These are phyloP conservation scores for Erythrophleum ivorense DNA, from an alignment of 331 rosid genomes.

Conservation along the genomic window DNA sequence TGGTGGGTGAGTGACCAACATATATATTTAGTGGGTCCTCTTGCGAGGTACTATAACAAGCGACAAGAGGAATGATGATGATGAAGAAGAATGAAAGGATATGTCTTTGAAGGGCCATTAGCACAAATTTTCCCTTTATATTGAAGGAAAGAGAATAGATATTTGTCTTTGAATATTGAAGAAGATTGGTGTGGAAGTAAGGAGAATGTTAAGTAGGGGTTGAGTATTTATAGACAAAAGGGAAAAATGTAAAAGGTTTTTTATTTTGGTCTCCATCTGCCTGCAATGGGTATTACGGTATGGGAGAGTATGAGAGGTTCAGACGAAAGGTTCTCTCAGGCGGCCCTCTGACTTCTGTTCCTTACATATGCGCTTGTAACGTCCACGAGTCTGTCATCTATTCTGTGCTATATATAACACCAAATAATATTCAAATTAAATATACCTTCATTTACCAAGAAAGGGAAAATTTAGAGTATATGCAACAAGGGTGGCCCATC, in stretches of 20 bases:
- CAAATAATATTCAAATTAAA: not conserved
- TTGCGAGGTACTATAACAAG: constrained; percentile 36
- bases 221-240: constrained; percentile 44
- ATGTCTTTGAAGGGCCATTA: constrained; percentile 43
- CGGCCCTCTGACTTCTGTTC: constrained; percentile 34
- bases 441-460: not conserved
- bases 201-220: constrained; percentile 9
- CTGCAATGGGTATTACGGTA: constrained; percentile 21
- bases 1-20: constrained; percentile 38
- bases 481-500: not conserved
- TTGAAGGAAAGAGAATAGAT: no score
- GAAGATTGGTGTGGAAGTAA: constrained; percentile 26
- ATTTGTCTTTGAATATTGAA: no score
- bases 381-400: constrained; percentile 19
- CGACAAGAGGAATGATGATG: constrained; percentile 34
- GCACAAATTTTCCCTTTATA: not conserved
- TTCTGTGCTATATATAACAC: no score
- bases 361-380: constrained; percentile 25
- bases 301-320: constrained; percentile 44
- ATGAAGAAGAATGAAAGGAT: constrained; percentile 35
- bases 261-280: constrained; percentile 1
- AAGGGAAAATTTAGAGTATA: no score
- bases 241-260: constrained; percentile 5
- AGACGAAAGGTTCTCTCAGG: constrained; percentile 53
- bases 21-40: constrained; percentile 38